phyloP scores from a whole-genome alignment of 2,329 filamentous ascomycete genomes.

The Penicillium sp. region DNA sequence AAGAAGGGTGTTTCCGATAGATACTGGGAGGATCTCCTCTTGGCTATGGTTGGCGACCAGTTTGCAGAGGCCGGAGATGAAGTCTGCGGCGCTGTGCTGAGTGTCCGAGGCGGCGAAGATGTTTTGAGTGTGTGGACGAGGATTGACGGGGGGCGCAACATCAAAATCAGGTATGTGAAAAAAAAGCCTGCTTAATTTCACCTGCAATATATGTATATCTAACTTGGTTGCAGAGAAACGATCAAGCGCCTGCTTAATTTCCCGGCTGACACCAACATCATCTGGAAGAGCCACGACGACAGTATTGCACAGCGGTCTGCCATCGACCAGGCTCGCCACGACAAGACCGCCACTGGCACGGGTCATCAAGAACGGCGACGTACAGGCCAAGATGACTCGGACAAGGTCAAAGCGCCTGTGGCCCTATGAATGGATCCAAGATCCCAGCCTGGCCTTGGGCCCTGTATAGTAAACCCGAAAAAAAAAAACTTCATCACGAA shows the following conservation, averaged over 20 bases:
- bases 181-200: slow-evolving; percentile 5
- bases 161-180: slow-evolving; percentile 80
- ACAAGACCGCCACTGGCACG: slow-evolving; percentile 59
- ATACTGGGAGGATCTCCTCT: slow-evolving; percentile 91
- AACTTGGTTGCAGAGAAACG: slow-evolving; percentile 64
- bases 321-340: slow-evolving; percentile 86
- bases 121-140: slow-evolving; percentile 98
- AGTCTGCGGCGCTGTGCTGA: slow-evolving; percentile 90
- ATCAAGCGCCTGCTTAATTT: slow-evolving; percentile 88
- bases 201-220: slow-evolving; percentile 11
- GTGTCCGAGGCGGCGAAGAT: slow-evolving; percentile 91
- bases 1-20: slow-evolving; percentile 97
- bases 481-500: slow-evolving; percentile 25
- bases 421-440: slow-evolving; percentile 28
- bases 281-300: slow-evolving; percentile 95
- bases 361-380: slow-evolving; percentile 43
- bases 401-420: slow-evolving; percentile 39
- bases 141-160: slow-evolving; percentile 85
- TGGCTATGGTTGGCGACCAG: slow-evolving; percentile 90
- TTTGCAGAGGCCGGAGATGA: slow-evolving; percentile 91
- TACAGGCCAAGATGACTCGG: slow-evolving; percentile 44
- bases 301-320: slow-evolving; percentile 89
- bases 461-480: slow-evolving; percentile 40
- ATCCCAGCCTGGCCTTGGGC: slow-evolving; percentile 28
- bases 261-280: slow-evolving; percentile 82